Conservation (phyloP, 78 protist species). For the Protostelium mycophagum region DNA sequence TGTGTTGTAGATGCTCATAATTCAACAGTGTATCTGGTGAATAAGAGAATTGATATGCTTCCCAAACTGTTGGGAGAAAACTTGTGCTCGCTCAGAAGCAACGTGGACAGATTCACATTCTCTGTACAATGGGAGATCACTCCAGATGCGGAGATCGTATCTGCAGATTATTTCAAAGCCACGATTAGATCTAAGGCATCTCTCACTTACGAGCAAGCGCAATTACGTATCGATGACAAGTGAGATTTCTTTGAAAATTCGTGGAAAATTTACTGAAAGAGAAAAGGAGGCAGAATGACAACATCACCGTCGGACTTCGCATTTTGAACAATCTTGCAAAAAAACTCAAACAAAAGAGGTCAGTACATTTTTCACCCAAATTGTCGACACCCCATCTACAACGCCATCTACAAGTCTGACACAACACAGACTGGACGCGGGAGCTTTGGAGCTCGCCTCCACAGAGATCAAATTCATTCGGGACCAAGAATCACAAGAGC, state of each 20-base stretch:
- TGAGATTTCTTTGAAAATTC: neutral
- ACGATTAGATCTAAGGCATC: conserved; percentile 86
- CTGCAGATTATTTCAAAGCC: conserved; percentile 51
- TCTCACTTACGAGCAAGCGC: conserved; percentile 85
- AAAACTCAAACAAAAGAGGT: neutral
- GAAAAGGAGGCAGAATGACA: neutral
- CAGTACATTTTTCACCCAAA: too few relatives aligned
- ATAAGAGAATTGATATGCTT: conserved; percentile 83
- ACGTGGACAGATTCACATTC: conserved; percentile 87
- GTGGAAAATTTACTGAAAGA: neutral
- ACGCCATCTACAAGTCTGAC: too few relatives aligned
- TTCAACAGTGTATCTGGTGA: conserved; percentile 65
- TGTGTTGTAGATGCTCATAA: neutral
- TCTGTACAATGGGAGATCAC: conserved; percentile 64
- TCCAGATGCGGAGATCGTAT: conserved; percentile 40
- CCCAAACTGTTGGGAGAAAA: conserved; percentile 73
- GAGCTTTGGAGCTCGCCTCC: conserved; percentile 82
- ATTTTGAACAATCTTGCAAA: conserved; percentile 15
- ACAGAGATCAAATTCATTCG: conserved; percentile 82
- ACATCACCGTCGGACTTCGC: conserved; percentile 12
- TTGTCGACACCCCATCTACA: too few relatives aligned
- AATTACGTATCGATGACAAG: conserved; percentile 46
- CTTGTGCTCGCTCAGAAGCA: conserved; percentile 81
- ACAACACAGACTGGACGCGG: conserved; percentile 66
- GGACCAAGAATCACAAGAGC: conserved; percentile 69